phyloP scores from a whole-genome alignment of 371 early-diverging fungal species.

The Lichtheimia hyalospora region DNA sequence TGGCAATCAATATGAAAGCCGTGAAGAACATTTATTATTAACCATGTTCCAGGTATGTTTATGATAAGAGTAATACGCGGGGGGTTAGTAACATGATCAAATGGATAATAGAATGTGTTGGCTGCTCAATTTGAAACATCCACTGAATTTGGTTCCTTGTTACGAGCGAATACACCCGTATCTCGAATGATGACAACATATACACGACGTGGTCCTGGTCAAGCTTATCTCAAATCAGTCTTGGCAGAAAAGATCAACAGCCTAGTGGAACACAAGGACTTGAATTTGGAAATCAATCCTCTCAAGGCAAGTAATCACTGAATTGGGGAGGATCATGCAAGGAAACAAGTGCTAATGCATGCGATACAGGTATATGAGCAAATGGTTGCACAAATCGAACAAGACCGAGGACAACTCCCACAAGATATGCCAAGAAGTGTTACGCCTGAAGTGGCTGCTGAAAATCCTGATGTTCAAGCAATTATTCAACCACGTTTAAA shows the following conservation, averaged over 20 bases:
- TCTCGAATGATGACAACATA: conserved; percentile 98
- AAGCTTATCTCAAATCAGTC: conserved; percentile 87
- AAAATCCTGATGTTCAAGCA: conserved; percentile 76
- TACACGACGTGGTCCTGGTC: conserved; percentile 93
- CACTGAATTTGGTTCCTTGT: conserved; percentile 83
- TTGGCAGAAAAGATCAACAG: conserved; percentile 79
- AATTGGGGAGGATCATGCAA: not conserved
- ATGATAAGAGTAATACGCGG: not conserved
- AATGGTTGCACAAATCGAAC: conserved; percentile 75
- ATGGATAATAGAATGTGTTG: conserved; percentile 70
- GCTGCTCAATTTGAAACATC: conserved; percentile 91
- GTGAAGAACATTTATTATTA: conserved; percentile 92
- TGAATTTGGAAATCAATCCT: conserved; percentile 88
- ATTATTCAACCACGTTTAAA: conserved; percentile 82
- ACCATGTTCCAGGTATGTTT: conserved; percentile 90
- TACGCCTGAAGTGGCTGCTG: conserved; percentile 77
- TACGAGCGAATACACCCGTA: conserved; percentile 95
- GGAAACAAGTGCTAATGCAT: not conserved
- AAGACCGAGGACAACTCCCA: conserved; percentile 60
- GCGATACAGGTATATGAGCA: conserved; percentile 74
- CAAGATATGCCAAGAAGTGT: conserved; percentile 70
- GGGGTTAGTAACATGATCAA: not conserved
- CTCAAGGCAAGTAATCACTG: conserved; percentile 50
- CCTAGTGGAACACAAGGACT: conserved; percentile 75
- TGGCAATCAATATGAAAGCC: conserved; percentile 94